These are phyloP conservation scores for Phytopythium boreale DNA, from an alignment of 352 stramenopile genomes.

Conservation along the genomic window DNA sequence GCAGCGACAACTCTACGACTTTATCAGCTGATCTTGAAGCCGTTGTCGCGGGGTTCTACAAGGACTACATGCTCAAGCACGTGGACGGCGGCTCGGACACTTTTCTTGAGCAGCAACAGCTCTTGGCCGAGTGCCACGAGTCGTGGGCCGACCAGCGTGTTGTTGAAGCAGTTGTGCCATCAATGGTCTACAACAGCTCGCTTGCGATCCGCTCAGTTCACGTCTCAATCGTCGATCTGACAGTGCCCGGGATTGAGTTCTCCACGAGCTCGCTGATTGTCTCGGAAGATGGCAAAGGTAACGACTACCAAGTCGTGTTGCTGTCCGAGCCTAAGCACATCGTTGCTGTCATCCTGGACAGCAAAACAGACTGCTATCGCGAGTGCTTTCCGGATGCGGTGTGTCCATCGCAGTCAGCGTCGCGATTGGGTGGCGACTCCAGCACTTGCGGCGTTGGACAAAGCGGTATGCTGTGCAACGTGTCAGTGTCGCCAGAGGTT, in stretches of 20 bases:
- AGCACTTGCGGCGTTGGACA: constrained; percentile 5
- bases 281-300: constrained; percentile 59
- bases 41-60: constrained; percentile 26
- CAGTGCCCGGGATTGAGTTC: constrained; percentile 62
- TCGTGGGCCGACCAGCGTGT: constrained; percentile 38
- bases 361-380: constrained; percentile 57
- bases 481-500: constrained; percentile 46
- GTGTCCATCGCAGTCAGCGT: constrained; percentile 32
- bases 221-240: constrained; percentile 42
- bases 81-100: background rate
- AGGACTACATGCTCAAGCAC: constrained; percentile 17
- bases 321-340: constrained; percentile 56
- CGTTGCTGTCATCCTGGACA: constrained; percentile 43
- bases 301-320: constrained; percentile 73
- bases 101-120: constrained; percentile 10
- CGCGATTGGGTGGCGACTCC: background rate
- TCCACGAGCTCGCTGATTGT: constrained; percentile 60
- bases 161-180: constrained; percentile 12
- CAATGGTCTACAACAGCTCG: constrained; percentile 24
- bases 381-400: constrained; percentile 23
- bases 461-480: constrained; percentile 49
- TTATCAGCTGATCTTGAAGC: constrained; percentile 1
- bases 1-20: background rate
- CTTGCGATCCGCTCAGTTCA: constrained; percentile 17
- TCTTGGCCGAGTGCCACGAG: constrained; percentile 8